Evolutionary conservation across 306 rosid species (phyloP).

Genomic region (Citrullus amarus): DNA sequence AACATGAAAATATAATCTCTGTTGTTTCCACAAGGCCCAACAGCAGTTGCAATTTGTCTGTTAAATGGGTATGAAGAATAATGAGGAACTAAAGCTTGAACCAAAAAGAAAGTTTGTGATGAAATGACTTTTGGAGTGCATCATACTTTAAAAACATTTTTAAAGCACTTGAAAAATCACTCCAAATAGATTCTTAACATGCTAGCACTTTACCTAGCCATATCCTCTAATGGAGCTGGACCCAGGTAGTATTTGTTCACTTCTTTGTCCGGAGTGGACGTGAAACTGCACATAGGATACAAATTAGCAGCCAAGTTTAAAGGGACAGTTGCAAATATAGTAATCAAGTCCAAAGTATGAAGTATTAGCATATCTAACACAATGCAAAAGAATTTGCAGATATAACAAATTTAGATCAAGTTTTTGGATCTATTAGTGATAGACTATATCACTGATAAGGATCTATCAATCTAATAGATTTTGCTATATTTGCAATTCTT

Average conservation of each 20-base stretch:
- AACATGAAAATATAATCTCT: conserved; percentile 68
- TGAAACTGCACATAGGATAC: conserved; percentile 38
- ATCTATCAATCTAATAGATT: no score
- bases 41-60: conserved; percentile 95
- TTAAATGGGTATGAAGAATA: background rate
- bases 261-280: conserved; percentile 84
- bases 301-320: background rate
- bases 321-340: no score
- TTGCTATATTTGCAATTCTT: no score
- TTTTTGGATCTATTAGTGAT: no score
- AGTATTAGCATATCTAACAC: no score
- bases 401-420: no score
- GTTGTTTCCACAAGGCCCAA: conserved; percentile 89
- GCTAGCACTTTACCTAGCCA: conserved; percentile 64
- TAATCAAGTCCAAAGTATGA: no score
- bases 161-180: no score
- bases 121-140: no score
- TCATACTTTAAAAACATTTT: no score
- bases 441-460: no score
- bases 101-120: background rate
- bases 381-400: no score
- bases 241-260: conserved; percentile 85
- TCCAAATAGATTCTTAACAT: background rate
- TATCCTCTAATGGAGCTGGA: conserved; percentile 80
- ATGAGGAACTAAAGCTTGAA: background rate